Base-by-base conservation (phyloP, 108 stramenopile species). In the Fragilaria radians region DNA sequence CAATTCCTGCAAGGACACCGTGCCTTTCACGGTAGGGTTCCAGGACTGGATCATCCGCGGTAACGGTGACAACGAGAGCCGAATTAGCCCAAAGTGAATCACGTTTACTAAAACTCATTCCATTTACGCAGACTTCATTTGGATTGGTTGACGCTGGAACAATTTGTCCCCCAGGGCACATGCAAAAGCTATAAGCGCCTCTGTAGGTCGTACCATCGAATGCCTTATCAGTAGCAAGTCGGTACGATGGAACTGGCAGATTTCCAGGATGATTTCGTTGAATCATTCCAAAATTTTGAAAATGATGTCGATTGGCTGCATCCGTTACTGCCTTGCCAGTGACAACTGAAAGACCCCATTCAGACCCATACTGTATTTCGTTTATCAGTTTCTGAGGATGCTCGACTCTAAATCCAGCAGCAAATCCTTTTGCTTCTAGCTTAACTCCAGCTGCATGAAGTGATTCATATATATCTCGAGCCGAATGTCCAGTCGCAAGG, bases 331-430 rank as follows among this genome's bases (percentile, higher is more conserved):
- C 34, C n/a, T 86, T 83, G 17, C 74, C 71, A n/a, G 93, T 91
- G 36, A 66, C 33, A 28, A 92, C 94, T 26, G 68, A 53, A 5
- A 66, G 65, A 17, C 82, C 89, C 81, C 88, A 86, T 55, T 88
- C 84, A 24, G 63, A 71, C 46, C 93, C 91, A 66, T 95, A 97
- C 50, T 89, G 90, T 32, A 95, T 81, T 27, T 79, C 59, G 54
- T 95, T 94, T 48, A 97, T 91, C 17, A 88, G 30, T 17, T 52
- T 59, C 66, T 97, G 94, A 0, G 95, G 95, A 78, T 96, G 95
- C 59, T 97, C 95, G 21, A 97, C 74, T 18, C 97, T 81, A 67
- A 95, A 96, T 1, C 97, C 97, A 18, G 88, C 89, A 27, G 97
- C 97, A 77, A 97, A 91, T 42, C 91, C 94, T 63, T 97, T 97